Evolutionary conservation across 2,329 filamentous ascomycete species (phyloP).

Genomic region (Alternaria sp.): DNA sequence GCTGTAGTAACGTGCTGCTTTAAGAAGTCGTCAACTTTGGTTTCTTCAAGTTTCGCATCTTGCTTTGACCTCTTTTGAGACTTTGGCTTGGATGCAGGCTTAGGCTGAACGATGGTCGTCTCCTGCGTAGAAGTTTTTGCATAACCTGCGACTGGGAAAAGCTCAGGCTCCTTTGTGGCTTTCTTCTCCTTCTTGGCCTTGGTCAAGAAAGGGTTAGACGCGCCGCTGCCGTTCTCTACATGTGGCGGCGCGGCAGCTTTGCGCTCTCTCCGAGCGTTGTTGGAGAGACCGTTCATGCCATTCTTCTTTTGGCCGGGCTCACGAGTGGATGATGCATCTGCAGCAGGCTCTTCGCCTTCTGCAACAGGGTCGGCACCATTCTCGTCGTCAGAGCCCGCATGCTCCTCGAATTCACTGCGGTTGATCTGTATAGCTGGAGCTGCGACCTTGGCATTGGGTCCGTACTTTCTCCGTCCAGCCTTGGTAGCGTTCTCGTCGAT

Average conservation of each 20-base stretch:
- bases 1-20: conserved; percentile 45
- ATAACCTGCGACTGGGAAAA: conserved; percentile 19
- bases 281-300: conserved; percentile 24
- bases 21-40: conserved; percentile 40
- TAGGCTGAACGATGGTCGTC: conserved; percentile 24
- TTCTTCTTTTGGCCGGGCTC: conserved; percentile 20
- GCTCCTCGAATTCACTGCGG: conserved; percentile 69
- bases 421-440: conserved; percentile 44
- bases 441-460: conserved; percentile 56
- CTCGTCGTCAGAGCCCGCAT: conserved; percentile 59
- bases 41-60: conserved; percentile 14
- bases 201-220: conserved; percentile 47
- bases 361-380: conserved; percentile 33
- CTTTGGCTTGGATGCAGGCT: conserved; percentile 28
- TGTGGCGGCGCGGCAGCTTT: conserved; percentile 10
- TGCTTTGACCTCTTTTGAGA: conserved; percentile 32
- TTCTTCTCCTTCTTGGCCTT: conserved; percentile 44
- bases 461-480: conserved; percentile 75
- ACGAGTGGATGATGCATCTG: conserved; percentile 21
- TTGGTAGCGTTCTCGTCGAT: conserved; percentile 63
- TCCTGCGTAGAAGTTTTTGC: conserved; percentile 15
- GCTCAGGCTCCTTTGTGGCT: conserved; percentile 23
- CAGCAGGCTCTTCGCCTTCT: conserved; percentile 35
- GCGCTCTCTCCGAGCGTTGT: conserved; percentile 23
- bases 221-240: conserved; percentile 18